A percentile compares a stretch with the other conserved stretches of the same genome.
Conservation (phyloP, 1,284 basidiomycete species). For the Puccinia coronata region DNA sequence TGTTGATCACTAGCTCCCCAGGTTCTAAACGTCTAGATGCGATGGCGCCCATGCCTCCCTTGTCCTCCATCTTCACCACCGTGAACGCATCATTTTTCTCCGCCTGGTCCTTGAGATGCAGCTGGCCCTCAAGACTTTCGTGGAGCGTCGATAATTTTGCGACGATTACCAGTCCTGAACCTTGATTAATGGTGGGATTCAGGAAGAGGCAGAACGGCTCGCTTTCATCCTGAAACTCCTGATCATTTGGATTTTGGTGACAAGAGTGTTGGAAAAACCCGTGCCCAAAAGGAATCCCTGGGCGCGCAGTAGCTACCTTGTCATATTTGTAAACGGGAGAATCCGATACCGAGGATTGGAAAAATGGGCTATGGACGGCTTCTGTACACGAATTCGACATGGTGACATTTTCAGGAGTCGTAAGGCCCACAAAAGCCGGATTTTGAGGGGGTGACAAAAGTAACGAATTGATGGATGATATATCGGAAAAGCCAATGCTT, state of each 20-base stretch:
- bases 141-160: not conserved
- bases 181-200: conserved; percentile 30
- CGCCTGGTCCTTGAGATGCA: not conserved
- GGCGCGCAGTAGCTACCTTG: no score
- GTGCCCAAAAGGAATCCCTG: conserved; percentile 15
- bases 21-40: not conserved
- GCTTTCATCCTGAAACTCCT: not conserved
- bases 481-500: not conserved
- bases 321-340: conserved; percentile 23
- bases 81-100: conserved; percentile 1
- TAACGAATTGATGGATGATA: not conserved
- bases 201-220: conserved; percentile 32
- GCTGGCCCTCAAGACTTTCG: conserved; percentile 9
- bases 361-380: not conserved
- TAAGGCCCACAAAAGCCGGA: not conserved
- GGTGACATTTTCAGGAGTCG: not conserved
- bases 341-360: not conserved
- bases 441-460: not conserved
- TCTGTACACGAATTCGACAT: not conserved
- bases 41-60: conserved; percentile 37
- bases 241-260: not conserved
- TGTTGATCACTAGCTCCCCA: conserved; percentile 25
- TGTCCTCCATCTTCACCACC: conserved; percentile 39
- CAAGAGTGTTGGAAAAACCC: conserved; percentile 33
- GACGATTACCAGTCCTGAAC: conserved; percentile 19